Evolutionary conservation across 352 stramenopile genomes (phyloP), one percentile per base, ranked within the genome.

Genomic region (Pythium scleroteichum): DNA sequence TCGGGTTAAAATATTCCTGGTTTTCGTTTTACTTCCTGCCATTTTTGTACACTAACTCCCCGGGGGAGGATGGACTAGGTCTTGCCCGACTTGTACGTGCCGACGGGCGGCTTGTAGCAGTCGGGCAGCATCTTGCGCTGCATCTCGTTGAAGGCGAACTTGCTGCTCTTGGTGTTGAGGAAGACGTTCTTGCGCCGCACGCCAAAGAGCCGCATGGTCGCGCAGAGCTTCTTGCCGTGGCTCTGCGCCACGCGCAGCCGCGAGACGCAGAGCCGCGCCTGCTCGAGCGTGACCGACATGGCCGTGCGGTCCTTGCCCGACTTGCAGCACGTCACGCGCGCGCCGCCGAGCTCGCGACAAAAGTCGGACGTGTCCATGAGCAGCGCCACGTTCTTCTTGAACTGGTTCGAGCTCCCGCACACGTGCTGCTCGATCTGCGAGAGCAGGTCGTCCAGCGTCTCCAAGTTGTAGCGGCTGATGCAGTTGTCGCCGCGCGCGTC

Each of bases 281-380:
- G 88, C 69, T 98, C 97, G 33, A 98, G 85, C 26, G 95, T 98
- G 24, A 98, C 87, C 44, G 96, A 97, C 96, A 99, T 99, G 20
- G 94, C 95, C 26, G 96, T 99, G 48, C 96, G 88, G 73, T 99
- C 96, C 69, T 99, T 99, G 16, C 95, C 96, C 63, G 82, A 97
- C 72, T 99, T 99, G 73, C 96, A 99, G 78, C 97, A 99, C 16
- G 97, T 97, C n/a, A 96, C 78, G 33, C 90, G 89, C 0, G 91
- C 92, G 29, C 88, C 94, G n/a, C 92, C 90, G 7, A 99, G 69
- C 45, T 78, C 73, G 47, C 85, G 71, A 46, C 85, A 94, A 59
- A 94, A 90, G 50, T 94, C 85, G 7, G 85, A 92, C 24, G 85
- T 85, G 59, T 90, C 79, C 70, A 88, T 92, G 20, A 94, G 61